A percentile compares a stretch with the other conserved stretches of the same genome.
Evolutionary conservation across 805 yeast genomes (phyloP).

Genomic region (Cyberlindnera euphorbiae): DNA sequence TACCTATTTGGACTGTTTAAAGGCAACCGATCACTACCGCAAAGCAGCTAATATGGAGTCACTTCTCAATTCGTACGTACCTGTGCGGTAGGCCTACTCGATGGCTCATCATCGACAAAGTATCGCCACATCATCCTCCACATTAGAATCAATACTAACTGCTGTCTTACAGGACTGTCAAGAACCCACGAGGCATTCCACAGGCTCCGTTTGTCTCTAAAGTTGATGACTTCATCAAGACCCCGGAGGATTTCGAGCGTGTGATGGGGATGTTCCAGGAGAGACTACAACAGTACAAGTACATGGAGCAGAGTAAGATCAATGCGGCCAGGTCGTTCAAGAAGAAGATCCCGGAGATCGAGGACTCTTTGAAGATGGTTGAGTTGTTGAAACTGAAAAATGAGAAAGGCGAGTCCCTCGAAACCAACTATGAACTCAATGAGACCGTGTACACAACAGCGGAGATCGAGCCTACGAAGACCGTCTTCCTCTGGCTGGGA

Average conservation of each 20-base stretch:
- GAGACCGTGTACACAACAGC: conserved; percentile 91
- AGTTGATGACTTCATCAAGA: conserved; percentile 69
- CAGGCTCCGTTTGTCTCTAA: conserved; percentile 90
- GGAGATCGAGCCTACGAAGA: conserved; percentile 52
- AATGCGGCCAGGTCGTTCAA: conserved; percentile 42
- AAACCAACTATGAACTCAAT: conserved; percentile 84
- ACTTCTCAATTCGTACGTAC: too few species aligned
- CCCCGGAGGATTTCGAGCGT: conserved; percentile 63
- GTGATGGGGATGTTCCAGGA: conserved; percentile 77
- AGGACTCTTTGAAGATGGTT: conserved; percentile 76
- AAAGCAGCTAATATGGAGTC: too few species aligned
- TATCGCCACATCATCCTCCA: neutral
- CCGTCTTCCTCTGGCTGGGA: conserved; percentile 92
- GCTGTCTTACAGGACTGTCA: conserved; percentile 19
- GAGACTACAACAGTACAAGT: conserved; percentile 82
- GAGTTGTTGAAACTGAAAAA: conserved; percentile 49
- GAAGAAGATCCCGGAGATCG: conserved; percentile 85
- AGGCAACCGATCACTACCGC: too few species aligned
- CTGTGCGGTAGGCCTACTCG: too few species aligned
- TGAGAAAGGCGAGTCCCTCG: conserved; percentile 39
- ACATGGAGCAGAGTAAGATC: conserved; percentile 53
- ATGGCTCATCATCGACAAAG: too few species aligned
- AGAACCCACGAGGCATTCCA: conserved; percentile 93
- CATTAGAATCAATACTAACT: neutral
- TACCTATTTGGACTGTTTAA: too few species aligned